Evolutionary conservation across 352 stramenopile species (phyloP), one percentile per base, ranked within the genome.

Genomic region (Phytopythium aichiense): DNA sequence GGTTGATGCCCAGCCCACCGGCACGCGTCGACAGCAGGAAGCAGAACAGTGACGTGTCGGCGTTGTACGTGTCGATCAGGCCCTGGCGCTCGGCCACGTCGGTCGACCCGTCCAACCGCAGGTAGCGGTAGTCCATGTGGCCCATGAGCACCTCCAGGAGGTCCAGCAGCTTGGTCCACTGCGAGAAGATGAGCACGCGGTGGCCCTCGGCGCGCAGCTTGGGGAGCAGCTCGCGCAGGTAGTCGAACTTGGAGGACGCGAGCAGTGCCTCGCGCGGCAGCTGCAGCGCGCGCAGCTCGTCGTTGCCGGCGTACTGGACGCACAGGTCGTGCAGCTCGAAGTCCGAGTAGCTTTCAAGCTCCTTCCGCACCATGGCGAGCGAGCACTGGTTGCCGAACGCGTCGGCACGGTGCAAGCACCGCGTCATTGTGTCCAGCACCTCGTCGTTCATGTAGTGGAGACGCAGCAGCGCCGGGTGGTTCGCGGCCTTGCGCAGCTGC

Each of bases 1-100:
- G 74, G 74, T 99, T 99, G 71, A 99, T 99, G 59, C 97, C 97
- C 15, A 99, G 84, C 1, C 97, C 97, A 60, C 97, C 97, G 2
- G 97, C 97, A 33, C 97, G 85, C 7, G 97, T 99, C 48, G 91
- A 98, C 6, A 99, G 69, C 43, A 99, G 77, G 68, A 99, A 99
- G 11, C 98, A 89, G 70, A 99, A 99, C 43, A 98, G 93, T 20
- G 72, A 72, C 43, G 85, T 89, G 66, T 98, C 95, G 70, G 97
- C 63, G 58, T 92, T 94, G 73, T 90, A 96, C 30, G 77, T 80
- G 56, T 96, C 88, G 57, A 96, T 96, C 30, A 94, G 67, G 7
- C 67, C 77, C 58, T 96, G 88, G 20, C 88, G 80, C 61, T 89
- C 83, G 4, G 77, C 66, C 12, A 94, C 84, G 54, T 88, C 68